Percentiles rank a stretch among this genome's conserved stretches.
Conservation (phyloP, 2,329 filamentous ascomycete species). For the Microdochium trichocladiopsis region DNA sequence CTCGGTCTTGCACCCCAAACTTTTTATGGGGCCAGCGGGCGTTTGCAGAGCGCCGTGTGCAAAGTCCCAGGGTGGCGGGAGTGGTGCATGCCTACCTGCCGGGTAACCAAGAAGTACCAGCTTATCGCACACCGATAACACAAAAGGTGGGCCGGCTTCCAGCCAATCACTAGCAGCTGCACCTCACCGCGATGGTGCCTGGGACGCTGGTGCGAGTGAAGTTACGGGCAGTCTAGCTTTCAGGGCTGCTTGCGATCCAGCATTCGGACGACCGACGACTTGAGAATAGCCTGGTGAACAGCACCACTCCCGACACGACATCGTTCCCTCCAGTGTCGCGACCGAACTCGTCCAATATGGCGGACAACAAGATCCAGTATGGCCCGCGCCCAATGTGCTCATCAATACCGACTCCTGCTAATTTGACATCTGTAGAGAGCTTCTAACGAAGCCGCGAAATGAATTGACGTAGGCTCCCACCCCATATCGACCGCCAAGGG, state of each 20-base stretch:
- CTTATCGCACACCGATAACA: background rate
- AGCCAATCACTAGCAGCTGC: background rate
- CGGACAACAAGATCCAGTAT: conserved; percentile 68
- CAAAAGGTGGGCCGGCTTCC: background rate
- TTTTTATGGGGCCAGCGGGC: background rate
- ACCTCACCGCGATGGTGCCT: background rate
- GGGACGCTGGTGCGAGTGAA: background rate
- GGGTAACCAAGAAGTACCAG: background rate
- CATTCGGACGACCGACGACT: background rate
- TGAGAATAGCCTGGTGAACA: background rate
- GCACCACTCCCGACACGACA: conserved; percentile 7
- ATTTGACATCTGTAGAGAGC: conserved; percentile 53
- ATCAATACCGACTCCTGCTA: too few relatives aligned
- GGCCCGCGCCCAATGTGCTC: conserved; percentile 1
- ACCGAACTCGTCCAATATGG: conserved; percentile 36
- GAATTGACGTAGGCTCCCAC: conserved; percentile 76
- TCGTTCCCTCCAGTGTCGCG: conserved; percentile 7
- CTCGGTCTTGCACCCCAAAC: background rate
- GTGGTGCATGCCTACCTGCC: too few relatives aligned
- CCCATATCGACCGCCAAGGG: conserved; percentile 5
- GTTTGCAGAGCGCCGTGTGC: too few relatives aligned
- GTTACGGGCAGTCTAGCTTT: background rate
- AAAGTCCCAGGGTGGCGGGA: too few relatives aligned
- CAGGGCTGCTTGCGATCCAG: background rate
- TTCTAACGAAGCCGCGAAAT: conserved; percentile 79